Conservation (phyloP, 257 asterid genomes). For the Solanum stenotomum region DNA sequence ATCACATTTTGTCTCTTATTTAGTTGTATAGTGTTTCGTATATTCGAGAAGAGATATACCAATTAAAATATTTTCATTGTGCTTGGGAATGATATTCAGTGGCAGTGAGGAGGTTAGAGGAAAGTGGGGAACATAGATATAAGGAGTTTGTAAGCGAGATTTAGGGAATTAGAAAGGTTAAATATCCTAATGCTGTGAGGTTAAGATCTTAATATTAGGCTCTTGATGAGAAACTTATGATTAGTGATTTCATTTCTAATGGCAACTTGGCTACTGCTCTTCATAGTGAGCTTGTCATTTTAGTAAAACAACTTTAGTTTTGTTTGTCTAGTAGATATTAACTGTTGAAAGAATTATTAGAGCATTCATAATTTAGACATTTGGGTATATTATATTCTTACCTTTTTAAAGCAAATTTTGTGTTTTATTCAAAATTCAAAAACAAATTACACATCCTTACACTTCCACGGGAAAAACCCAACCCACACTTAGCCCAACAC, state of each 20-base stretch:
- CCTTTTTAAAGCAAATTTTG: too few species aligned
- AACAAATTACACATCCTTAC: too few species aligned
- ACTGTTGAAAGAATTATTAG: not conserved
- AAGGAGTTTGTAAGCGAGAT: slow-evolving; percentile 81
- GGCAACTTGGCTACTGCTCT: slow-evolving; percentile 82
- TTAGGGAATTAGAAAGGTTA: slow-evolving; percentile 79
- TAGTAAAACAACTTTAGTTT: not conserved
- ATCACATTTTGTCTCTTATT: too few species aligned
- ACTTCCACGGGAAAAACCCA: too few species aligned
- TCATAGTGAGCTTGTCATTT: slow-evolving; percentile 34
- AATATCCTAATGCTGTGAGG: slow-evolving; percentile 75
- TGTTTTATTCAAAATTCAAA: too few species aligned
- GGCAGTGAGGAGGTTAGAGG: slow-evolving; percentile 83
- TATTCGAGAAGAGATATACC: too few species aligned
- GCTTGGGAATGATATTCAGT: slow-evolving; percentile 74
- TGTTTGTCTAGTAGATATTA: not conserved
- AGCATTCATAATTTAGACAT: not conserved
- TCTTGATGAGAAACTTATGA: slow-evolving; percentile 90
- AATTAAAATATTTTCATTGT: slow-evolving; percentile 20
- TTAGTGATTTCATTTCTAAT: slow-evolving; percentile 78
- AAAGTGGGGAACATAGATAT: slow-evolving; percentile 83
- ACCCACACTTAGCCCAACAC: too few species aligned
- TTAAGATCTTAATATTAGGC: slow-evolving; percentile 95
- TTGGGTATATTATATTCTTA: not conserved
- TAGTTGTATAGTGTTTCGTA: too few species aligned